These are phyloP conservation scores for Xylaria arbuscula DNA, from an alignment of 2,329 filamentous ascomycete species.

Conservation along the genomic window DNA sequence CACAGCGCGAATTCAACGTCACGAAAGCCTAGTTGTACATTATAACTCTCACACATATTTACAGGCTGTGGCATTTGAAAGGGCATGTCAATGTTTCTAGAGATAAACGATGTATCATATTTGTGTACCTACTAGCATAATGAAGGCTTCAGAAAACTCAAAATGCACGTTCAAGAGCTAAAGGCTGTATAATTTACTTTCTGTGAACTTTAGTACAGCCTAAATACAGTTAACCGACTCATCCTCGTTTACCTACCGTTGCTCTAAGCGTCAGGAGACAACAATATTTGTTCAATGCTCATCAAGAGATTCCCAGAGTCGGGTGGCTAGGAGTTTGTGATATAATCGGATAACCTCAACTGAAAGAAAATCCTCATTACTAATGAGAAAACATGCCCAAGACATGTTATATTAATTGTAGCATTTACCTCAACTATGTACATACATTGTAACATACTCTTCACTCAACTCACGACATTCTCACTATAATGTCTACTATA, in stretches of 20 bases:
- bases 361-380: neutral
- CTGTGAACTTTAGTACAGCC: neutral
- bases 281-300: neutral
- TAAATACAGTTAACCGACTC: neutral
- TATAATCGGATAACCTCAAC: neutral
- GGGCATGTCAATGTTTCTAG: conserved; percentile 2
- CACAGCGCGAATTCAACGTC: neutral
- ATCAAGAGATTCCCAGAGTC: neutral
- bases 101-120: neutral
- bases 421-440: too few species aligned
- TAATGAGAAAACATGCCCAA: neutral
- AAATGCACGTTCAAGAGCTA: neutral
- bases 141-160: neutral
- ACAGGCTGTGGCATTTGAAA: neutral
- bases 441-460: neutral
- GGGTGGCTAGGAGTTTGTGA: neutral
- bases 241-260: neutral
- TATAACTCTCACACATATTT: neutral
- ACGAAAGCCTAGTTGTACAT: neutral
- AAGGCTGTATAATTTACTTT: neutral
- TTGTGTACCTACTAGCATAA: conserved; percentile 8
- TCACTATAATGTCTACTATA: too few species aligned
- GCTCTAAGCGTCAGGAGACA: neutral
- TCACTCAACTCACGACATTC: neutral
- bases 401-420: neutral